These are phyloP conservation scores for Mentha longifolia DNA, from an alignment of 257 asterid species.

Conservation along the genomic window DNA sequence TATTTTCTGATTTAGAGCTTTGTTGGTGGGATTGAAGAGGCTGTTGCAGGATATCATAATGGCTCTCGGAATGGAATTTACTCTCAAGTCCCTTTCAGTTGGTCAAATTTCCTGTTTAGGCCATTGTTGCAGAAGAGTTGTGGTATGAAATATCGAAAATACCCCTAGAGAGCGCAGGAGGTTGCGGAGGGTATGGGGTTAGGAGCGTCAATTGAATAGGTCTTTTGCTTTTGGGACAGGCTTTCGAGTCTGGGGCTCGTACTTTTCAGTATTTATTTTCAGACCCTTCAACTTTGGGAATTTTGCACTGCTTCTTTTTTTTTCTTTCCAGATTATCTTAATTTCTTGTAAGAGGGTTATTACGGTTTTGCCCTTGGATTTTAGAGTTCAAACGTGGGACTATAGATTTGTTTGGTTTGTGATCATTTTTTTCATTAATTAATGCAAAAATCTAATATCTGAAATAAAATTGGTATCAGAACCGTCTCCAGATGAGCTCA, in stretches of 20 bases:
- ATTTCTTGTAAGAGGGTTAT: slow-evolving; percentile 23
- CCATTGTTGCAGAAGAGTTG: slow-evolving; percentile 26
- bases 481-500: too few relatives aligned
- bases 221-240: slow-evolving; percentile 28
- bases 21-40: slow-evolving; percentile 52
- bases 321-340: slow-evolving; percentile 23
- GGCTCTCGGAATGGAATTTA: slow-evolving; percentile 39
- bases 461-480: too few relatives aligned
- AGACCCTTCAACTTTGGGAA: slow-evolving; percentile 24
- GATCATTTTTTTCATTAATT: too few relatives aligned
- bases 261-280: slow-evolving; percentile 29
- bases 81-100: slow-evolving; percentile 41
- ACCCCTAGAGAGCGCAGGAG: background rate
- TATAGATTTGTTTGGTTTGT: background rate
- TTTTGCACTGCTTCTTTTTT: slow-evolving; percentile 11
- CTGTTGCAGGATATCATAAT: slow-evolving; percentile 61
- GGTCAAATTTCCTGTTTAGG: slow-evolving; percentile 39
- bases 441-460: too few relatives aligned
- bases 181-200: background rate
- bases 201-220: slow-evolving; percentile 33
- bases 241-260: slow-evolving; percentile 34
- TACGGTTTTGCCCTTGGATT: slow-evolving; percentile 38
- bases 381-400: slow-evolving; percentile 4
- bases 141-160: slow-evolving; percentile 7
- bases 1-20: slow-evolving; percentile 40